Evolutionary conservation across 805 yeast species (phyloP), one percentile per base, ranked within the genome.

Genomic region (Wickerhamiella hasegawae): DNA sequence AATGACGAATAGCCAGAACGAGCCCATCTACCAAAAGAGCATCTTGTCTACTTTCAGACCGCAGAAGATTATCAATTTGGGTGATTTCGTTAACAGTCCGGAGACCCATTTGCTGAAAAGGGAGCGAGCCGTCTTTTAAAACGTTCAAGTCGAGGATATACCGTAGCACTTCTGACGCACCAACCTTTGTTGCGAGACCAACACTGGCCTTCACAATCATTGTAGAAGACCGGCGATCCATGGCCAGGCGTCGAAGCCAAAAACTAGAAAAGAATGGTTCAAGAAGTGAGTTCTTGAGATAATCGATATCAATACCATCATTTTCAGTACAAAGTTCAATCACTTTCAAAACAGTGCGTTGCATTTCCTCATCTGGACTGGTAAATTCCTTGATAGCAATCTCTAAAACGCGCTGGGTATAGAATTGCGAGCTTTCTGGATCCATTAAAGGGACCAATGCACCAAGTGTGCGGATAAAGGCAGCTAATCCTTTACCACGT

Each of bases 301-400:
- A 71, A 18, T 54, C 55, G 4, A 64, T 55, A 12, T 59, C 62
- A 11, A 81, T 63, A 10, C 71, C 71, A 10, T 69, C 73, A 1
- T 79, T 62, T 1, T 69, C 55, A 11, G 82, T 71, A 45, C 90
- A 71, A 40, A 69, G 74, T 36, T 68, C 75, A 21, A 85, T 58
- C 5, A 81, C 80, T 21, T 65, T 59, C 39, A 90, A 54, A 3
- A 85, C 77, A 0, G 84, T 68, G 40, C 68, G 68, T 46, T 71
- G 73, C 87, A 85, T 79, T 33, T 84, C 94, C 41, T 80, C 93
- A 49, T 83, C 94, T 0, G 90, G 84, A 1, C 92, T 71, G 24
- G 60, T 54, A 46, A 83, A 80, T 54, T 85, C 93, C 36, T 90
- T 61, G 3, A 71, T 47, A 4, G 84, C 59, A 19, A 83, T 66